A percentile compares a stretch with the other conserved stretches of the same genome.
phyloP scores from a whole-genome alignment of 2,329 filamentous ascomycete genomes.

The Cladosporium cucumerinum region DNA sequence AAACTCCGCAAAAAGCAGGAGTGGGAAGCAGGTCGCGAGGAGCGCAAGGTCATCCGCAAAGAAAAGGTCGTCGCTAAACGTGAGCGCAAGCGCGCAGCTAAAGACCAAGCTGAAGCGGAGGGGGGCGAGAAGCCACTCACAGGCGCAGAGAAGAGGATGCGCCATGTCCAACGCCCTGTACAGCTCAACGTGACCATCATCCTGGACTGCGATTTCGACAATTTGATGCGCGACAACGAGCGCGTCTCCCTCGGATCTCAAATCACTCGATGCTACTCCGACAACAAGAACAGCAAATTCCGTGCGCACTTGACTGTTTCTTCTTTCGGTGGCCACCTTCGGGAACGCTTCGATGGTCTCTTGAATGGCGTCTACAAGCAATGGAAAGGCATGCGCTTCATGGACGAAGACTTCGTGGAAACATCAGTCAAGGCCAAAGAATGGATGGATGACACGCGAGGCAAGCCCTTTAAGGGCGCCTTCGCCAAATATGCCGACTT shows the following conservation, averaged over 20 bases:
- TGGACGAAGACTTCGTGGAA: conserved; percentile 69
- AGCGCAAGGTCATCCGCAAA: conserved; percentile 56
- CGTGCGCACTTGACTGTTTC: conserved; percentile 72
- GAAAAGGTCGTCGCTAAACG: conserved; percentile 54
- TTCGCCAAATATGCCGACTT: conserved; percentile 26
- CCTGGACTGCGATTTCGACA: conserved; percentile 88
- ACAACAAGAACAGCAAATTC: conserved; percentile 69
- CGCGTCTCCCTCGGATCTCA: conserved; percentile 78
- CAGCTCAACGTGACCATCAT: conserved; percentile 76
- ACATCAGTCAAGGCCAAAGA: conserved; percentile 64
- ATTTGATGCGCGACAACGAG: conserved; percentile 84
- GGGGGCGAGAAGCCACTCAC: conserved; percentile 18
- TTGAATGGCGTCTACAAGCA: conserved; percentile 67
- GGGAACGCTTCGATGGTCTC: conserved; percentile 74
- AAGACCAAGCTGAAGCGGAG: conserved; percentile 23
- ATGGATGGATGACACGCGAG: conserved; percentile 58
- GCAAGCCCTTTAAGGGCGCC: conserved; percentile 27
- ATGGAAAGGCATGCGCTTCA: conserved; percentile 77
- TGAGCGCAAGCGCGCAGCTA: conserved; percentile 44
- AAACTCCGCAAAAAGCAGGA: conserved; percentile 67
- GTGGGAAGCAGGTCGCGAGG: conserved; percentile 69
- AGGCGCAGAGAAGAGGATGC: conserved; percentile 19
- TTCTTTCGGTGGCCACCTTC: conserved; percentile 71
- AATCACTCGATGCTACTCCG: conserved; percentile 82
- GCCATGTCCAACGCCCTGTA: conserved; percentile 37